These are phyloP conservation scores for Eucalyptus cloeziana DNA, from an alignment of 345 rosid genomes.

Conservation along the genomic window DNA sequence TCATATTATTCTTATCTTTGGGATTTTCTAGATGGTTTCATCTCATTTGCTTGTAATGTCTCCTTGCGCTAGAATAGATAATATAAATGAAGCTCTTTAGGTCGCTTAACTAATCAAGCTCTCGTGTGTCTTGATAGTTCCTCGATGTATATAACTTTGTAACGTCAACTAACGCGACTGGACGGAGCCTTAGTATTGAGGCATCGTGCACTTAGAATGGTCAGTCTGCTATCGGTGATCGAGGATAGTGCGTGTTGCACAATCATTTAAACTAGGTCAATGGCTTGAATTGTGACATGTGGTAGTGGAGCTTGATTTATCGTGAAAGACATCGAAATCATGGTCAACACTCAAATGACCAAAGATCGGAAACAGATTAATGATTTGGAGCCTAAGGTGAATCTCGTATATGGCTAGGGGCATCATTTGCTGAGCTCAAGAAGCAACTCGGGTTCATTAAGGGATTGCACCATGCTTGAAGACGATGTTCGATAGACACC, in stretches of 20 bases:
- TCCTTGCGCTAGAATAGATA: not conserved
- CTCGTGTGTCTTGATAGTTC: not conserved
- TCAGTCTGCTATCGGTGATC: not conserved
- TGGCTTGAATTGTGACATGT: rapidly evolving
- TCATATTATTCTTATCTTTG: not conserved
- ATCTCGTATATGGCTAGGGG: not conserved
- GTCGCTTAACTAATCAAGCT: not conserved
- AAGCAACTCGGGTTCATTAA: not conserved
- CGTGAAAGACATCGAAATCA: not conserved
- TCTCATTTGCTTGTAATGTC: not conserved
- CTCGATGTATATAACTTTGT: not conserved
- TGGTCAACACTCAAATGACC: not conserved
- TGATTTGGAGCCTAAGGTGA: not conserved
- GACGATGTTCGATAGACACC: not conserved
- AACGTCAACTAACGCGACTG: not conserved
- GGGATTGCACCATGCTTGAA: not conserved
- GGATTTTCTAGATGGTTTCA: not conserved
- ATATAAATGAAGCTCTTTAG: not conserved
- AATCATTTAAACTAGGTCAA: not conserved
- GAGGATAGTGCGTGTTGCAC: not conserved
- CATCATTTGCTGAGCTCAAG: not conserved
- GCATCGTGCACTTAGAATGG: not conserved
- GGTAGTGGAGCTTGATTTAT: not conserved
- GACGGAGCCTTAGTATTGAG: not conserved
- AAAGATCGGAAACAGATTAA: not conserved